A percentile compares a stretch with the other conserved stretches of the same genome.
phyloP scores from a whole-genome alignment of 2,329 filamentous ascomycete genomes.

The Geoglossum cookeanum region DNA sequence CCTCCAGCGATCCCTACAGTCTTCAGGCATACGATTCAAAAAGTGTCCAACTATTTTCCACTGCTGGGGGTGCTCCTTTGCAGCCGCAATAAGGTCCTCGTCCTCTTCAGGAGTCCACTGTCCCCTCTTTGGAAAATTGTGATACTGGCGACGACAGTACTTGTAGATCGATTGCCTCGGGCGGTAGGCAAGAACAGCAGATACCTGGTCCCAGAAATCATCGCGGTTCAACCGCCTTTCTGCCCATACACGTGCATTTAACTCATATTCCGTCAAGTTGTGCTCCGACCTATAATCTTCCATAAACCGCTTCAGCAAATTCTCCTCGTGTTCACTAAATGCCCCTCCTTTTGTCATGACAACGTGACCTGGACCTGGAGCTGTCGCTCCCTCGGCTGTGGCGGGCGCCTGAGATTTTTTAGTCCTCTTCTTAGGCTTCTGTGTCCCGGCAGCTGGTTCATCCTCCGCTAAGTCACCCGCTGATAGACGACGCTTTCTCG shows the following conservation, averaged over 20 bases:
- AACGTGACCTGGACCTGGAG: background rate
- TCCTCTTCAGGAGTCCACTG: constrained; percentile 42
- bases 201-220: constrained; percentile 18
- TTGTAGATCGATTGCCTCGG: constrained; percentile 18
- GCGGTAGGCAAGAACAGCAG: constrained; percentile 18
- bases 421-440: background rate
- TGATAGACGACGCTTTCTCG: constrained; percentile 1
- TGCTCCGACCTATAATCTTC: constrained; percentile 12
- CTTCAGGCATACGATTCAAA: constrained; percentile 44
- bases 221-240: constrained; percentile 10
- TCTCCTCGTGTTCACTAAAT: constrained; percentile 10
- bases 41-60: constrained; percentile 44
- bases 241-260: constrained; percentile 12
- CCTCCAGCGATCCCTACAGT: constrained; percentile 50
- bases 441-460: background rate
- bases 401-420: background rate
- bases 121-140: constrained; percentile 43
- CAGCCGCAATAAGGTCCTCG: constrained; percentile 28
- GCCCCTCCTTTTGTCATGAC: constrained; percentile 7
- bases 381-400: background rate
- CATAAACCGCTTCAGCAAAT: constrained; percentile 9
- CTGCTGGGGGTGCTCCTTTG: constrained; percentile 30
- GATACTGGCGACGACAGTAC: constrained; percentile 40
- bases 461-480: background rate
- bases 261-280: constrained; percentile 7